Evolutionary conservation across 441 rosid genomes (phyloP), one percentile per base, ranked within the genome.

Genomic region (Erodium trifolium): DNA sequence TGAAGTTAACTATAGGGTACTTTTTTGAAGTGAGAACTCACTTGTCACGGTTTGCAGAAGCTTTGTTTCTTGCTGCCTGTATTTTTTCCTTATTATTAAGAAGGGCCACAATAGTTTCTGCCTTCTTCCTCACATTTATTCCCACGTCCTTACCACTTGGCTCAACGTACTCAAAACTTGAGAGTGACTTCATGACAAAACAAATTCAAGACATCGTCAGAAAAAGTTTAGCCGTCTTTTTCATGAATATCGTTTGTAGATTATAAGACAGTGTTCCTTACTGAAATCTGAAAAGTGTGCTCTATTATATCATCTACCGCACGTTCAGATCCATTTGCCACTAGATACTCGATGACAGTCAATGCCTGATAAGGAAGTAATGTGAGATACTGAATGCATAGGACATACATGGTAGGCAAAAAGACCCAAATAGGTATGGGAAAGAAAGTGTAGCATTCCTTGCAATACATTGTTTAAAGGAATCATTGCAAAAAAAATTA

Each of bases 261-360:
- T 23, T 35, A 71, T 4, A 71, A 23, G 57, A 65, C 27, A 72
- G 37, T 31, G 60, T 67, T 63, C 37, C 98, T 86, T 75, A 94
- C 99, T 60, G 99, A 92, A 74, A 94, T 88, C 86, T 92, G 97
- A 79, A 81, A 92, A 69, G 97, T 91, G 71, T 94, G 99, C 74
- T 94, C 99, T 49, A 94, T 83, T 71, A 94, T 92, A 72, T 92
- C 99, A 76, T 94, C 99, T 66, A 92, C 96, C 0, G 96, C 98
- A 70, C 92, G 90, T 64, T 94, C 99, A 14, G 99, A 94, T 71
- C 99, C 99, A 70, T 94, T 90, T 68, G 97, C 88, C 75, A 94
- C 80, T 83, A 94, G 81, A 83, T 90, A 94, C 71, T 94, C 99
- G 68, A 94, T 82, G 70, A 94, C 97, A 73, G 98, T 81, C 82